phyloP scores from a whole-genome alignment of 129 eudicot species.

The Apium graveolens region DNA sequence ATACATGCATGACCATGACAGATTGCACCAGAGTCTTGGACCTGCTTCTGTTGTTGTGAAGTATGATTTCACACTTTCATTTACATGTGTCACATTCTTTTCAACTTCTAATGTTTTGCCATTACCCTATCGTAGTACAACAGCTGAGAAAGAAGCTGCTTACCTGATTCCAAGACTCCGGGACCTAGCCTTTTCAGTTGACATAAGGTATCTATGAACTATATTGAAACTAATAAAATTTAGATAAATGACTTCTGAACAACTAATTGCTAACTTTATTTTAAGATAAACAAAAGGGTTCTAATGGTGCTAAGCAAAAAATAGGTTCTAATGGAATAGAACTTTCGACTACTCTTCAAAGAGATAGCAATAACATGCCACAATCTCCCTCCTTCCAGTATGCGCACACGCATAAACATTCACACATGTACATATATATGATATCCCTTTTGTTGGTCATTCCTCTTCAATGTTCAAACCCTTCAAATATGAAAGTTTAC shows the following conservation, averaged over 20 bases:
- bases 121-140: constrained; percentile 47
- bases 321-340: neutral
- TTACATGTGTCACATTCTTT: constrained; percentile 9
- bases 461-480: neutral
- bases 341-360: neutral
- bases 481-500: neutral
- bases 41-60: constrained; percentile 89
- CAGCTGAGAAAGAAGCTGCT: constrained; percentile 64
- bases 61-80: constrained; percentile 30
- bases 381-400: neutral
- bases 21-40: constrained; percentile 91
- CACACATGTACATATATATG: too few species aligned
- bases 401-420: neutral
- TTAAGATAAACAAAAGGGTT: neutral
- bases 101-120: neutral
- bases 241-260: neutral
- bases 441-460: neutral
- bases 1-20: constrained; percentile 83
- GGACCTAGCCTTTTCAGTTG: constrained; percentile 95
- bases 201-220: constrained; percentile 6
- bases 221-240: neutral
- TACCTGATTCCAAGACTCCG: constrained; percentile 82
- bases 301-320: too few species aligned
- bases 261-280: neutral
- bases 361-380: neutral